Evolutionary conservation across 2,329 filamentous ascomycete genomes (phyloP).

Genomic region (Fusarium sp.): DNA sequence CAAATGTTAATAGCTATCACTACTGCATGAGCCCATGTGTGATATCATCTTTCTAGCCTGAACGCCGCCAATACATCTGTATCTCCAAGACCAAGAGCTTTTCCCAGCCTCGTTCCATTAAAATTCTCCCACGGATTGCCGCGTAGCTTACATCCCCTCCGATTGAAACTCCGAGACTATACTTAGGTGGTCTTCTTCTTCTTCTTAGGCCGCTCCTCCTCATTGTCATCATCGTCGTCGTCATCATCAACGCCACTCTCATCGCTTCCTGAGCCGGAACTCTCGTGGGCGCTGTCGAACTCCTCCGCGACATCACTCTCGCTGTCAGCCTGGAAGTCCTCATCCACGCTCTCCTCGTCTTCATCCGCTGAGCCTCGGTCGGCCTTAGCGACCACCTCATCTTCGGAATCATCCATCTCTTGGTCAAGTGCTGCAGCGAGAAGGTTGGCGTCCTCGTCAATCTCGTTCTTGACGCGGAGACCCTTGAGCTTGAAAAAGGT

Average conservation of each 20-base stretch:
- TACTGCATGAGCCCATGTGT: constrained; percentile 26
- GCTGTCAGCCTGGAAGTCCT: constrained; percentile 91
- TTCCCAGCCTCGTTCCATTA: constrained; percentile 31
- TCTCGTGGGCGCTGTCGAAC: constrained; percentile 90
- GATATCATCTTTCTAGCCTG: constrained; percentile 42
- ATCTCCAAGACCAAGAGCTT: constrained; percentile 31
- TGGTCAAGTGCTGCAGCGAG: constrained; percentile 86
- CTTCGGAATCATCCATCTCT: constrained; percentile 82
- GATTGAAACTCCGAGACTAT: background rate
- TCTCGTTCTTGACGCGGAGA: constrained; percentile 97
- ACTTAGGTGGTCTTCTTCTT: constrained; percentile 54
- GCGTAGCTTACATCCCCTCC: background rate
- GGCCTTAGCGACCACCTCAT: constrained; percentile 74
- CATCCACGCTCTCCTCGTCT: constrained; percentile 92
- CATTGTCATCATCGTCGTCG: constrained; percentile 53
- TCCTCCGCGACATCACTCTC: constrained; percentile 97
- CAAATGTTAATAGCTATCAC: constrained; percentile 3
- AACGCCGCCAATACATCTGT: constrained; percentile 41
- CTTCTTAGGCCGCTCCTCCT: constrained; percentile 59
- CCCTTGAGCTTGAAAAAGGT: constrained; percentile 97
- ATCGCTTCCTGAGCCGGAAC: constrained; percentile 73
- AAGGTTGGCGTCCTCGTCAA: constrained; percentile 86
- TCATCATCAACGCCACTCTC: constrained; percentile 60
- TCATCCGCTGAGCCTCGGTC: constrained; percentile 94
- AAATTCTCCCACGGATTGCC: constrained; percentile 12